phyloP scores from a whole-genome alignment of 1,139 yeast genomes.

The Pichia sp. region DNA sequence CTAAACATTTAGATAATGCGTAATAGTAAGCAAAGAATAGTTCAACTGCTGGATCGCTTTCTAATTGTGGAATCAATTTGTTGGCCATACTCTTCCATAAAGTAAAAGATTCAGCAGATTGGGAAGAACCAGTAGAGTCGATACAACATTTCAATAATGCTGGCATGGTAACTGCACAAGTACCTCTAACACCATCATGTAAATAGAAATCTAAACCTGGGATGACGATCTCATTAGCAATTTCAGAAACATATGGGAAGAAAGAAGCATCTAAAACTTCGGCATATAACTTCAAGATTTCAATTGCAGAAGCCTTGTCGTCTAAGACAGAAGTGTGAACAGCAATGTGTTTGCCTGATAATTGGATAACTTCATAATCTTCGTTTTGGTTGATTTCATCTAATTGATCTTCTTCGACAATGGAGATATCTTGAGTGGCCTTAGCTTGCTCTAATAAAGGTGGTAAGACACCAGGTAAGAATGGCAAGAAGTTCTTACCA shows the following conservation, averaged over 20 bases:
- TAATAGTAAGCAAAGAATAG: conserved; percentile 75
- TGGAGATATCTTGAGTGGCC: conserved; percentile 84
- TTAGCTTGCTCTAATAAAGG: conserved; percentile 82
- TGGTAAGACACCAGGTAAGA: conserved; percentile 84
- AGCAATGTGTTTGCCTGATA: conserved; percentile 92
- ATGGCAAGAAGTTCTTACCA: conserved; percentile 86
- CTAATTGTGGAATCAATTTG: conserved; percentile 66
- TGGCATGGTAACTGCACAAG: conserved; percentile 84
- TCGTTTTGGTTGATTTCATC: conserved; percentile 82
- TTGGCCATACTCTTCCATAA: conserved; percentile 74
- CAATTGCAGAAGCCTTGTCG: conserved; percentile 92
- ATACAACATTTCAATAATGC: conserved; percentile 67
- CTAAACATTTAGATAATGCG: conserved; percentile 67
- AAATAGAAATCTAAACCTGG: conserved; percentile 90
- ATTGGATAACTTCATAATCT: conserved; percentile 93
- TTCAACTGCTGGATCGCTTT: conserved; percentile 82
- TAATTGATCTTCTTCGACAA: conserved; percentile 85
- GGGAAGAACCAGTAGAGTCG: conserved; percentile 54
- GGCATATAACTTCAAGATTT: conserved; percentile 83
- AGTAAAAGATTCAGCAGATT: conserved; percentile 55
- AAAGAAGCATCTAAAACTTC: conserved; percentile 80
- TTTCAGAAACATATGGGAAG: conserved; percentile 78
- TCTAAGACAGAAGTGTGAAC: conserved; percentile 91
- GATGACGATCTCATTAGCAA: conserved; percentile 73
- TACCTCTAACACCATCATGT: conserved; percentile 92